A percentile compares a stretch with the other conserved stretches of the same genome.
Conservation (phyloP, 352 stramenopile species). For the Pythium phragmiticola region DNA sequence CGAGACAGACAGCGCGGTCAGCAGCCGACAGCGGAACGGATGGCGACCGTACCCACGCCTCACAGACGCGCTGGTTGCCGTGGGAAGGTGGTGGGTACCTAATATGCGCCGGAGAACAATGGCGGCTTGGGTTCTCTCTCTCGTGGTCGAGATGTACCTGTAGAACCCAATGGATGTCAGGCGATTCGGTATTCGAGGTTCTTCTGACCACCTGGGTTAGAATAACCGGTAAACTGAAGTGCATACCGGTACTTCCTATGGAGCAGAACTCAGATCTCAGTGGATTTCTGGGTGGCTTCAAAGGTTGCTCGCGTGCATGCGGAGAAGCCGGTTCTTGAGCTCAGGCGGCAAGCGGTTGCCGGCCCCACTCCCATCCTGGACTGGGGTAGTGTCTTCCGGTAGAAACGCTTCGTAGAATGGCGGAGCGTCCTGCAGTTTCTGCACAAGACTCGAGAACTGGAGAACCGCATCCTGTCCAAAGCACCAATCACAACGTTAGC, state of each 20-base stretch:
- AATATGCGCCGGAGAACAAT: neutral
- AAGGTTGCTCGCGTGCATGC: neutral
- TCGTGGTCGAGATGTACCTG: neutral
- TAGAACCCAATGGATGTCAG: neutral
- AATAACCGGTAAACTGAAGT: slow-evolving; percentile 1
- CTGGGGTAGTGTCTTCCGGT: neutral
- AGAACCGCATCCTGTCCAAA: slow-evolving; percentile 46
- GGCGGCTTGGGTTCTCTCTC: neutral
- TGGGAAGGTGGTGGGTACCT: neutral
- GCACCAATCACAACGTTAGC: slow-evolving; percentile 1
- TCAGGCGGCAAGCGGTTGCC: neutral
- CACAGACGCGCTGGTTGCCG: neutral
- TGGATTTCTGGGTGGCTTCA: neutral
- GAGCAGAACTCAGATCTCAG: slow-evolving; percentile 13
- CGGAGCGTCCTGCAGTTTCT: slow-evolving; percentile 52
- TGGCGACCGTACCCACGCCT: slow-evolving; percentile 2
- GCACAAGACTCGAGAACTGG: slow-evolving; percentile 57
- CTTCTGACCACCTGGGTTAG: slow-evolving; percentile 16
- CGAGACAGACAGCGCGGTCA: neutral
- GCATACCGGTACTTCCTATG: neutral
- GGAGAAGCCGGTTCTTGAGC: slow-evolving; percentile 15
- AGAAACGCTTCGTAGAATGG: slow-evolving; percentile 39
- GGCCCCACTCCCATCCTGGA: no score
- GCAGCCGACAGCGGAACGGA: neutral
- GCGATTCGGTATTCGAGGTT: slow-evolving; percentile 10